These are phyloP conservation scores for Penicillium sp. DNA, from an alignment of 2,329 filamentous ascomycete genomes.

Conservation along the genomic window DNA sequence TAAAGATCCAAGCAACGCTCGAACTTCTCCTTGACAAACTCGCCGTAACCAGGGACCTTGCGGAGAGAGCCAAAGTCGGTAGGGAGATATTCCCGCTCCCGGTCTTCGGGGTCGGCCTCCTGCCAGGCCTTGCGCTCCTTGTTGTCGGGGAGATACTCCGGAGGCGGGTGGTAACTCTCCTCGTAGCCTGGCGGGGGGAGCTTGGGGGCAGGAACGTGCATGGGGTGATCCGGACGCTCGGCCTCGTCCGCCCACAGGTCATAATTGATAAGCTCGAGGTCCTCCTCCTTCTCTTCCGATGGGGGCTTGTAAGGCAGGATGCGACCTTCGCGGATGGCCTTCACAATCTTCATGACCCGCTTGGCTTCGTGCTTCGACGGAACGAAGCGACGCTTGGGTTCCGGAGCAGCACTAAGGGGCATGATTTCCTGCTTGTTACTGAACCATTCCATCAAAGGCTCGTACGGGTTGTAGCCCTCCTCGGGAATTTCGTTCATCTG, in stretches of 20 bases:
- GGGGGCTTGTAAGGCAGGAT: slow-evolving; percentile 83
- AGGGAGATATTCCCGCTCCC: slow-evolving; percentile 80
- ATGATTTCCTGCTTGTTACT: slow-evolving; percentile 83
- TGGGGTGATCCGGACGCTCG: slow-evolving; percentile 69
- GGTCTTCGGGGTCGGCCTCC: slow-evolving; percentile 75
- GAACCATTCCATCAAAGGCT: slow-evolving; percentile 90
- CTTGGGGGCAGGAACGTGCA: slow-evolving; percentile 93
- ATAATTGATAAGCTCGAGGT: slow-evolving; percentile 64
- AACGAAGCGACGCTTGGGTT: slow-evolving; percentile 89
- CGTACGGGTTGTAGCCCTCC: slow-evolving; percentile 87
- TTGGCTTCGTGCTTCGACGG: slow-evolving; percentile 96
- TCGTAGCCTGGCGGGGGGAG: slow-evolving; percentile 87
- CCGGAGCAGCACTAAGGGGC: slow-evolving; percentile 86
- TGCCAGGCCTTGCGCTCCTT: slow-evolving; percentile 81
- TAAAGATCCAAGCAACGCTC: slow-evolving; percentile 93
- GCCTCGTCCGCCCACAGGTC: slow-evolving; percentile 94
- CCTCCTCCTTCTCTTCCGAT: slow-evolving; percentile 62
- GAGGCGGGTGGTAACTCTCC: slow-evolving; percentile 89
- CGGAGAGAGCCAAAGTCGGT: slow-evolving; percentile 73
- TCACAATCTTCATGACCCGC: slow-evolving; percentile 92
- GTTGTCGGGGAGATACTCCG: slow-evolving; percentile 81
- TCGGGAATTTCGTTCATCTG: slow-evolving; percentile 81
- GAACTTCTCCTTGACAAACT: slow-evolving; percentile 89
- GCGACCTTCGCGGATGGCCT: slow-evolving; percentile 84
- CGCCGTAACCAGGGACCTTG: slow-evolving; percentile 82